Conservation (phyloP, 495 filamentous ascomycete species). For the Penicillium paxilli region DNA sequence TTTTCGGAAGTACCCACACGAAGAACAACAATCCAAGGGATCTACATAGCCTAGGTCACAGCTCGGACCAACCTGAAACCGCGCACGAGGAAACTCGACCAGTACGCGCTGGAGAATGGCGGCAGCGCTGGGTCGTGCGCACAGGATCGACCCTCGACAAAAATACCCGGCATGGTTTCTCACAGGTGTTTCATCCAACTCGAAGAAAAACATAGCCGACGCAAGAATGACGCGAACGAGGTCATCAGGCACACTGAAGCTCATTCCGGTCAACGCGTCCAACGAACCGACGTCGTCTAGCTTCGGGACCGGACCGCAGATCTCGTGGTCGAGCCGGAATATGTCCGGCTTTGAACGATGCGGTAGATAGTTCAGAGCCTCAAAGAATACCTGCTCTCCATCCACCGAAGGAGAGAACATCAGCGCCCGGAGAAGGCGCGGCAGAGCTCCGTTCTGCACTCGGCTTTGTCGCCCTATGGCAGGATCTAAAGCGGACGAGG, state of each 20-base stretch:
- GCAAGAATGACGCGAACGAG: neutral
- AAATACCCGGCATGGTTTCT: constrained; percentile 1
- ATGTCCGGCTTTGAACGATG: constrained; percentile 10
- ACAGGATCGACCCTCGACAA: constrained; percentile 14
- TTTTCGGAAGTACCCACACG: neutral
- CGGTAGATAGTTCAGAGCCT: constrained; percentile 21
- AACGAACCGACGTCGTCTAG: constrained; percentile 19
- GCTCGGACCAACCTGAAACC: neutral
- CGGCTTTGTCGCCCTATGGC: neutral
- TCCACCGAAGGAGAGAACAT: constrained; percentile 23
- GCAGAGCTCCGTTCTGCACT: constrained; percentile 9
- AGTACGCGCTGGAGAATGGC: neutral
- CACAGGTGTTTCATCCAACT: constrained; percentile 14
- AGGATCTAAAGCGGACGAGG: neutral
- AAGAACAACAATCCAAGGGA: neutral
- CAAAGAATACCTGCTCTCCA: constrained; percentile 18
- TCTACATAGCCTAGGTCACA: neutral
- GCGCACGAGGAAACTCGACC: neutral
- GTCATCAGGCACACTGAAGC: neutral
- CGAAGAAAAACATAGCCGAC: constrained; percentile 19
- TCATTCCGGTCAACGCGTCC: neutral
- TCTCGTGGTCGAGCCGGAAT: constrained; percentile 13
- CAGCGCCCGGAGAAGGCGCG: constrained; percentile 12
- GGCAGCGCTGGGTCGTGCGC: neutral
- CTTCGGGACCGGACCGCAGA: constrained; percentile 10